These are phyloP conservation scores for Bombardia bombarda DNA, from an alignment of 495 filamentous ascomycete species.

Conservation along the genomic window DNA sequence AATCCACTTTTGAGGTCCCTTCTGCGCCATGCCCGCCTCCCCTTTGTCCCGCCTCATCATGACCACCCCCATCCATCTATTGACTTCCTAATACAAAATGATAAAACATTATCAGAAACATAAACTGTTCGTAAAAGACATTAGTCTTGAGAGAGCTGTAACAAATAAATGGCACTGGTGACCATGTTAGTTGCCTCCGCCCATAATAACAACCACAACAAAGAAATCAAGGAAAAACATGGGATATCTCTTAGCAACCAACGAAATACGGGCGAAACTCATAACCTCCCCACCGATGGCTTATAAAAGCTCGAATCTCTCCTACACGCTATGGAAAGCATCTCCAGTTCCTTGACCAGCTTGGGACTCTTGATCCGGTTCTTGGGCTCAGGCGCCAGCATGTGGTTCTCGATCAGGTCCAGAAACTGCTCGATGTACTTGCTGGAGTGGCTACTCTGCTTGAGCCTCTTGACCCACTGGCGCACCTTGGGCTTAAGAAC, in stretches of 20 bases:
- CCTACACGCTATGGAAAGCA: neutral
- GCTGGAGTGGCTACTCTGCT: neutral
- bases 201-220: too few species aligned
- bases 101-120: too few species aligned
- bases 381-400: conserved; percentile 1
- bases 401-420: neutral
- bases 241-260: neutral
- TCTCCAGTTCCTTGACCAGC: neutral
- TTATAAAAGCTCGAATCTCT: neutral
- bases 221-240: neutral
- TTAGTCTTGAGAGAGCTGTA: too few species aligned
- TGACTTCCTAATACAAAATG: too few species aligned
- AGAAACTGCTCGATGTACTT: neutral
- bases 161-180: too few species aligned
- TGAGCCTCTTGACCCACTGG: neutral
- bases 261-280: neutral
- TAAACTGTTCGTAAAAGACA: too few species aligned
- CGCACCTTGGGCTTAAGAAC: neutral
- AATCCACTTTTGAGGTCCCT: too few species aligned
- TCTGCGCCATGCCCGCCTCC: too few species aligned
- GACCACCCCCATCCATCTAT: too few species aligned
- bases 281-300: neutral
- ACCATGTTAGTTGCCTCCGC: too few species aligned
- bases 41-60: too few species aligned
- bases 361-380: neutral